phyloP scores from a whole-genome alignment of 1,284 basidiomycete species.

The Pseudozyma sp. region DNA sequence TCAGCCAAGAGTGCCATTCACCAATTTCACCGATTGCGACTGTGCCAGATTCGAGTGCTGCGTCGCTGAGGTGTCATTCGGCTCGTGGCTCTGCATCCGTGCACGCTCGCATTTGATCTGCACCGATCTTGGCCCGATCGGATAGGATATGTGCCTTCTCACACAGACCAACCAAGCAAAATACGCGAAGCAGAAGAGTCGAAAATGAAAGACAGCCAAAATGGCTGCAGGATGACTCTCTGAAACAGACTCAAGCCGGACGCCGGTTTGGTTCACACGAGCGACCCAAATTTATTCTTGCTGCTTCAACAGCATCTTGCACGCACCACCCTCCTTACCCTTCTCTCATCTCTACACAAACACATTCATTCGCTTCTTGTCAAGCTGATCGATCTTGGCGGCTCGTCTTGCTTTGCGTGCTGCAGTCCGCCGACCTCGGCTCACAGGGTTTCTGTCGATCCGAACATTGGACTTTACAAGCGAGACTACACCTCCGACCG shows the following conservation, averaged over 20 bases:
- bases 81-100: conserved; percentile 24
- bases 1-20: neutral
- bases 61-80: conserved; percentile 1
- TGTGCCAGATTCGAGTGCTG: neutral
- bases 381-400: no score
- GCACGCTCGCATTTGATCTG: conserved; percentile 6
- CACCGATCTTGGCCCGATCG: conserved; percentile 21
- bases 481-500: neutral
- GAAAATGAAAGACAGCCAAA: neutral
- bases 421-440: neutral
- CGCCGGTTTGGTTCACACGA: conserved; percentile 17
- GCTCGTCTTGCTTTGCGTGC: no score
- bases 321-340: neutral
- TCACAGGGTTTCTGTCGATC: neutral
- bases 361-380: neutral
- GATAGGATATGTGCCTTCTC: neutral
- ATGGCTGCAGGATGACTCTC: neutral
- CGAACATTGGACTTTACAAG: no score
- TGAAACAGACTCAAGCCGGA: neutral
- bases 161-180: conserved; percentile 12
- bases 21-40: conserved; percentile 3
- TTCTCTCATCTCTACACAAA: neutral
- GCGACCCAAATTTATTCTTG: conserved; percentile 4
- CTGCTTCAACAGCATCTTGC: neutral
- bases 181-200: neutral